These are phyloP conservation scores for Talaromyces liani DNA, from an alignment of 495 filamentous ascomycete genomes.

Conservation along the genomic window DNA sequence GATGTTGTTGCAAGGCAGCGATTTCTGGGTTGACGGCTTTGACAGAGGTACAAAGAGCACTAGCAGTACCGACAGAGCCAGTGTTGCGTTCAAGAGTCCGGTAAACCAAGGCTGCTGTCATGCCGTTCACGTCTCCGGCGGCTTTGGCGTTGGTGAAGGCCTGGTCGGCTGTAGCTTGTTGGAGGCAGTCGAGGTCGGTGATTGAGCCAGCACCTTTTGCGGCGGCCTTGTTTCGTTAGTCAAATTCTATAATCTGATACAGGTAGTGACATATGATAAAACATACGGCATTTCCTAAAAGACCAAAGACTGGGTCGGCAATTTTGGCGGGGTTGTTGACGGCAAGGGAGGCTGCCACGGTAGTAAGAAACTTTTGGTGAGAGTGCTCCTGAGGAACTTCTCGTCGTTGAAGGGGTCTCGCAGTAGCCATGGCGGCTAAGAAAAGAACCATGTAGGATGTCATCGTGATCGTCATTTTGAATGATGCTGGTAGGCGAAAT, in stretches of 20 bases:
- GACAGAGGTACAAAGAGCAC: conserved; percentile 44
- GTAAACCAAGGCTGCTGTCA: conserved; percentile 52
- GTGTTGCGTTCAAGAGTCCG: conserved; percentile 60
- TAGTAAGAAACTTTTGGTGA: conserved; percentile 47
- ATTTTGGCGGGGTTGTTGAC: conserved; percentile 56
- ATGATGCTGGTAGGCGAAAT: not conserved
- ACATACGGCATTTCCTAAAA: conserved; percentile 46
- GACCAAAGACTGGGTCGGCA: conserved; percentile 52
- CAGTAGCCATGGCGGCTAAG: not conserved
- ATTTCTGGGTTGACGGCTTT: conserved; percentile 65
- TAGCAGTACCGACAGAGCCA: conserved; percentile 44
- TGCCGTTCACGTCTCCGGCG: conserved; percentile 47
- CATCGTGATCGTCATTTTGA: not conserved
- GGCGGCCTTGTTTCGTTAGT: conserved; percentile 30
- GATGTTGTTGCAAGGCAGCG: conserved; percentile 53
- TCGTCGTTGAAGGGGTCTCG: conserved; percentile 23
- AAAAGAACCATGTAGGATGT: not conserved
- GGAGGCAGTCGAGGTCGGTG: conserved; percentile 53
- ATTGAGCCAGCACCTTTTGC: conserved; percentile 48
- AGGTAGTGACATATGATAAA: not conserved
- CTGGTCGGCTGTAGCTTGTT: conserved; percentile 60
- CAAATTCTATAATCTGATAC: too few species aligned
- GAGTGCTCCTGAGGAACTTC: conserved; percentile 58
- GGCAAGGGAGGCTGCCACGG: conserved; percentile 36
- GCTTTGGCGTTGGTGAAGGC: conserved; percentile 65